Evolutionary conservation across 495 filamentous ascomycete species (phyloP), one percentile per base, ranked within the genome.

Genomic region (Chaetomium tenue): DNA sequence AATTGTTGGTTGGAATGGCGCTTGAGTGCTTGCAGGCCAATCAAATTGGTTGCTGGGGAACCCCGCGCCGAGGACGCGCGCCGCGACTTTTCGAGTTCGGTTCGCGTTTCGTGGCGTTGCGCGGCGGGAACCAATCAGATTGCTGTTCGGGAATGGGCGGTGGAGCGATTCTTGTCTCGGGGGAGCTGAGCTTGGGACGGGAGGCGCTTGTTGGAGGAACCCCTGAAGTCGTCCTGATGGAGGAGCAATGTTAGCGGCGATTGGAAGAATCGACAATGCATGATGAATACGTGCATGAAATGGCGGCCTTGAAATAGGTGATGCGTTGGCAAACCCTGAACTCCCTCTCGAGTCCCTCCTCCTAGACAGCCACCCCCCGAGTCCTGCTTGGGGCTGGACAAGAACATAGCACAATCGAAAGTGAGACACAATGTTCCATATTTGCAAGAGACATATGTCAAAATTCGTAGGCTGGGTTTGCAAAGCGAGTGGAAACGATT

Each of bases 21-120:
- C n/a, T 33, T 30, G 18, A 51, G 28, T 44, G 60, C 26, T 18
- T 56, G 52, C 51, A 63, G 60, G 40, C 60, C 60, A 63, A 63
- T 63, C 40, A 63, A 48, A 56, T 30, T 26, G 51, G 60, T 63
- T 56, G 60, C 60, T 33, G 60, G 42, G 60, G 60, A 54, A 63
- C 60, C 60, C 60, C 60, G 51, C 60, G 51, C 52, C 8, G 58
- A 15, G 40, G 22, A 59, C 63, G 64, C 55, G 60, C 48, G 28
- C 42, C 67, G 67, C 62, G 67, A 69, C 48, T 69, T 69, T 69
- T 69, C 63, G 67, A 63, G 66, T 39, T 12, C n/a, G 58, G 61
- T 68, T 66, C 63, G 67, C 57, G 67, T 66, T 60, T 37, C 22
- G 39, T 46, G 37, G 50, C 46, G 58, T 23, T 5, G 3, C 47